Base-by-base conservation (phyloP, 1,139 yeast species). In the Candida tropicalis region DNA sequence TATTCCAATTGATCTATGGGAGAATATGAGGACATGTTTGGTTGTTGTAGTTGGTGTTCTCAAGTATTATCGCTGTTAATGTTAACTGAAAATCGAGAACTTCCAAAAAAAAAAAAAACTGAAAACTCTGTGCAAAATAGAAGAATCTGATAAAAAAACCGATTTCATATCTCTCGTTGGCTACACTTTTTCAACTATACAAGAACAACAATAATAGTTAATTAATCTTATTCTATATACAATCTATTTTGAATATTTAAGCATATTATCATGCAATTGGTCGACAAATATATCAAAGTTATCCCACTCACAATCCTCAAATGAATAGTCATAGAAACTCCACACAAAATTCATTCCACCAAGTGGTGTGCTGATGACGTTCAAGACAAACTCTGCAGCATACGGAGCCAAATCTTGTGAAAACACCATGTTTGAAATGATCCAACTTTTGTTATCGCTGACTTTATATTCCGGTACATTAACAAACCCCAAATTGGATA, bases 401-500 rank as follows among this genome's bases (percentile, higher is more conserved):
- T 56, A 49, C 1, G 72, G 65, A 2, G 73, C 65, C 40, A 70
- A 41, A 45, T 69, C 73, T 47, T 72, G 77, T 1, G 70, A 56
- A 48, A 72, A 72, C 1, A 67, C 53, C 56, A 70, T 50, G 42
- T 70, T 63, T 1, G 48, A 53, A 12, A 72, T 57, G 1, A 56
- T 54, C 69, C 67, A 66, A 2, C 39, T 39, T 16, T 39, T 45
- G 9, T 12, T 37, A 8, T 29, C 26, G 9, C 3, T 29, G 5
- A 29, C 28, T 5, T 42, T 41, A 29, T 49, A 53, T 2, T 42
- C 45, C 2, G 66, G 62, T 11, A 55, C 35, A 6, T 58, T 58
- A 17, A 65, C 53, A 4, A 61, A 48, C 2, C 78, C 78, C 47
- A 73, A 56, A 47, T 73, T 73, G 10, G 78, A 73, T 22, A 69